Evolutionary conservation across 176 grass and related monocot species (phyloP).

Genomic region (Eleusine indica): DNA sequence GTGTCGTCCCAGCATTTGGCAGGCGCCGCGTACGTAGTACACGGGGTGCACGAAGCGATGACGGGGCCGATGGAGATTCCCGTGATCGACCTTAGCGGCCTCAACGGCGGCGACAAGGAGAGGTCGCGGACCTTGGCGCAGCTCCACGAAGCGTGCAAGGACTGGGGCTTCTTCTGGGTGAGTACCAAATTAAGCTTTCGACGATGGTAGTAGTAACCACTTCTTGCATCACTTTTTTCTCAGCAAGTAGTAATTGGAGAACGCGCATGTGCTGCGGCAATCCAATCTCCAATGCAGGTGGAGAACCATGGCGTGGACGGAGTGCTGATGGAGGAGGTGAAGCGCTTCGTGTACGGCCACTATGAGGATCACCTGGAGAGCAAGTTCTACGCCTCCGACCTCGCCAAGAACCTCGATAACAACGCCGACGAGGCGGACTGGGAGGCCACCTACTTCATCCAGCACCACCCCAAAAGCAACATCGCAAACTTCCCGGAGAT

Average conservation of each 20-base stretch:
- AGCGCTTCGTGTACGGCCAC: constrained; percentile 63
- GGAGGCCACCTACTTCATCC: constrained; percentile 80
- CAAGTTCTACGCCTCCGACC: constrained; percentile 61
- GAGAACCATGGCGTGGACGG: constrained; percentile 82
- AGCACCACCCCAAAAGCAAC: constrained; percentile 57
- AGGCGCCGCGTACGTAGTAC: background rate
- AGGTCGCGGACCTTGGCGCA: constrained; percentile 48
- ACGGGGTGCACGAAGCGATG: background rate
- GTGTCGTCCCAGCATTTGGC: background rate
- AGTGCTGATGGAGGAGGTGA: constrained; percentile 69
- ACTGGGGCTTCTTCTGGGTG: constrained; percentile 91
- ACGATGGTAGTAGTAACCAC: background rate
- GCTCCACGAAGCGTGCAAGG: constrained; percentile 69
- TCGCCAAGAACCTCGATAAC: constrained; percentile 44
- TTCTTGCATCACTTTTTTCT: no score
- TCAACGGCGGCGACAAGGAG: constrained; percentile 41
- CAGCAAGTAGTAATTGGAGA: no score
- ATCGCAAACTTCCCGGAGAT: constrained; percentile 48
- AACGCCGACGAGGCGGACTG: constrained; percentile 53
- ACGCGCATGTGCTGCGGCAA: background rate
- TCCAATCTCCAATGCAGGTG: constrained; percentile 45
- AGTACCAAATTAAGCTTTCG: background rate
- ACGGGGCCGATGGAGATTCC: constrained; percentile 62
- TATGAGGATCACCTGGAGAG: constrained; percentile 66
- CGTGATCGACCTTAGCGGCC: constrained; percentile 65